These are phyloP conservation scores for Trichodelitschia bisporula DNA, from an alignment of 495 filamentous ascomycete species.

Conservation along the genomic window DNA sequence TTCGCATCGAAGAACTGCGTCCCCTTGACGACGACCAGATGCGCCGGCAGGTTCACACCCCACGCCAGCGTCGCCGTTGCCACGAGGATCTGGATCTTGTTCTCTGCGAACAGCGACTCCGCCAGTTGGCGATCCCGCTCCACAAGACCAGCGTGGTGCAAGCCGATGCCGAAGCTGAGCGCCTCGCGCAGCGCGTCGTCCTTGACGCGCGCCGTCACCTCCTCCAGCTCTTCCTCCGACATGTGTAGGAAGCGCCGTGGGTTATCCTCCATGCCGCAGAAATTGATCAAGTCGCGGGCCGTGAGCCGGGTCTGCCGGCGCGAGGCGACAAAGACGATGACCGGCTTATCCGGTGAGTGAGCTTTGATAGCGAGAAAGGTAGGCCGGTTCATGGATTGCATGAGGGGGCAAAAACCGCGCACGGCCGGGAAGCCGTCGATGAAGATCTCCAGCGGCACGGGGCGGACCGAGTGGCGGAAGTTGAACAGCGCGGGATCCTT, in stretches of 20 bases:
- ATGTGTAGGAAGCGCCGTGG: conserved; percentile 77
- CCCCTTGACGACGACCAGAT: conserved; percentile 93
- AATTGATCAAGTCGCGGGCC: conserved; percentile 85
- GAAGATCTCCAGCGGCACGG: conserved; percentile 83
- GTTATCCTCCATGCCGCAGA: conserved; percentile 96
- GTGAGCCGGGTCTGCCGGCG: conserved; percentile 86
- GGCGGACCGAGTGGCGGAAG: conserved; percentile 92
- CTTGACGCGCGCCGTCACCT: conserved; percentile 64
- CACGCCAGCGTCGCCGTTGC: conserved; percentile 95
- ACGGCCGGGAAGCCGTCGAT: conserved; percentile 95
- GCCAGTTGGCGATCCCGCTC: conserved; percentile 78
- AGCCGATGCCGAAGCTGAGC: conserved; percentile 82
- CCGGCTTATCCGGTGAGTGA: conserved; percentile 86
- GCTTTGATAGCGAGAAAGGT: conserved; percentile 91
- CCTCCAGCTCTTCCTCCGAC: conserved; percentile 79
- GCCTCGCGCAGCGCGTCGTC: conserved; percentile 81
- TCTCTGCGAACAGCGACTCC: conserved; percentile 87
- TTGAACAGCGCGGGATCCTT: conserved; percentile 96
- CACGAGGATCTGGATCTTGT: conserved; percentile 91
- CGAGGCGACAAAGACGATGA: conserved; percentile 96
- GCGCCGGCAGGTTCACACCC: conserved; percentile 95
- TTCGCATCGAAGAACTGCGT: conserved; percentile 98
- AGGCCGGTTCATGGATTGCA: conserved; percentile 97
- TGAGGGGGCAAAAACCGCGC: conserved; percentile 85
- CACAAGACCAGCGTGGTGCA: conserved; percentile 92